Evolutionary conservation across 2,329 filamentous ascomycete genomes (phyloP).

Genomic region (Trichoderma pleuroti): DNA sequence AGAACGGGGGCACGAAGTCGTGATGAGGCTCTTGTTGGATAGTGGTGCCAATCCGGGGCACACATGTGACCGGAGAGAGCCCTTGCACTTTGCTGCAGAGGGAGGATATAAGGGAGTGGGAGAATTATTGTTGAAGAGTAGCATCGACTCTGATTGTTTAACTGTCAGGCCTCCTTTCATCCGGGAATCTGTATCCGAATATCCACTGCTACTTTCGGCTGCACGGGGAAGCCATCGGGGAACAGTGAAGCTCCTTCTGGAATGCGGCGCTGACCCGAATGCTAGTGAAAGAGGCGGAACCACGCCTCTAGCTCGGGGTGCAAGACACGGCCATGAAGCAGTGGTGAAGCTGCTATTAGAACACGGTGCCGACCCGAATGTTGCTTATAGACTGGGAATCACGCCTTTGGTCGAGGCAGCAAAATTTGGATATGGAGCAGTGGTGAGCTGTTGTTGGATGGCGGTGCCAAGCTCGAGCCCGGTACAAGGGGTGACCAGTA

Average conservation of each 20-base stretch:
- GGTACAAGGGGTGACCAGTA: no score
- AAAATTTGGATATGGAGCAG: background rate
- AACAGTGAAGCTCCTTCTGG: background rate
- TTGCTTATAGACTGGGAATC: no score
- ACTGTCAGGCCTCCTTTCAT: no score
- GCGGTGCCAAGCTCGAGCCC: background rate
- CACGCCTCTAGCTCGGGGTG: background rate
- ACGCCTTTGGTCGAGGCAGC: background rate
- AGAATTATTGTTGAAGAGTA: background rate
- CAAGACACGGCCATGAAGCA: background rate
- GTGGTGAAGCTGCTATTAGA: background rate
- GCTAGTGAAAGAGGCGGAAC: background rate
- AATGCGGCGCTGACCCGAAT: background rate
- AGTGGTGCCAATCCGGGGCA: background rate
- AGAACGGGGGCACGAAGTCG: rapidly evolving
- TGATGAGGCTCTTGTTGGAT: background rate
- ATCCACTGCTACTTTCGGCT: background rate
- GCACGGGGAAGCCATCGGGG: background rate
- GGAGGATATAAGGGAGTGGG: background rate
- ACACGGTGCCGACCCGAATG: background rate
- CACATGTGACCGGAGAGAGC: background rate
- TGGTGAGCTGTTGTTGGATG: background rate
- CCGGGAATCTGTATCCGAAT: background rate
- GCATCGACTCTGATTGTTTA: no score
- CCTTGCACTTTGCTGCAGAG: background rate